Percentiles rank a stretch among this genome's conserved stretches.
phyloP scores from a whole-genome alignment of 2,329 filamentous ascomycete species.

The Talaromyces sp. region DNA sequence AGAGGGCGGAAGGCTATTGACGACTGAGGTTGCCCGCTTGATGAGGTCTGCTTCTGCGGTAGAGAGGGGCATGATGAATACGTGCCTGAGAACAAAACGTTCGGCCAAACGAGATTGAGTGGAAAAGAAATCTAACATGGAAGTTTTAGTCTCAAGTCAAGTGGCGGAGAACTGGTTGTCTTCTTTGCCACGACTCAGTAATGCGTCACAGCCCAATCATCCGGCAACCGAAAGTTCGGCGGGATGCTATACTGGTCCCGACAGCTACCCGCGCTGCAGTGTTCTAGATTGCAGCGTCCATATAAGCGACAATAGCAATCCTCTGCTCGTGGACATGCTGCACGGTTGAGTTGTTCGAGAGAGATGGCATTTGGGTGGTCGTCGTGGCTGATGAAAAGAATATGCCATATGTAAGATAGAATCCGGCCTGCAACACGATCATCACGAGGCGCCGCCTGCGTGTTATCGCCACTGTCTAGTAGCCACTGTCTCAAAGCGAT shows the following conservation, averaged over 20 bases:
- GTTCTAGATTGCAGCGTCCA: slow-evolving; percentile 33
- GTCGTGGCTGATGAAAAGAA: slow-evolving; percentile 36
- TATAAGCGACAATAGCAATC: slow-evolving; percentile 44
- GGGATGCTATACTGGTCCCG: slow-evolving; percentile 36
- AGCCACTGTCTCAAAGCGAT: slow-evolving; percentile 51
- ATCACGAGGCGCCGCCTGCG: slow-evolving; percentile 32
- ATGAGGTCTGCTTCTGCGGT: slow-evolving; percentile 14
- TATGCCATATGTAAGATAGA: slow-evolving; percentile 47
- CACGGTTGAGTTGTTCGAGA: slow-evolving; percentile 31
- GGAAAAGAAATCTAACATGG: background rate
- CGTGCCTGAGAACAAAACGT: background rate
- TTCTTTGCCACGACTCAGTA: slow-evolving; percentile 10
- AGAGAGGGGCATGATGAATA: slow-evolving; percentile 19
- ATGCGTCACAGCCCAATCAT: slow-evolving; percentile 28
- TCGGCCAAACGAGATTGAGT: background rate
- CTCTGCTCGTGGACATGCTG: slow-evolving; percentile 31
- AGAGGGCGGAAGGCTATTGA: slow-evolving; percentile 17
- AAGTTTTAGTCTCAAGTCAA: background rate
- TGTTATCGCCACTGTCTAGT: slow-evolving; percentile 27
- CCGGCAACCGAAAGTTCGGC: slow-evolving; percentile 30
- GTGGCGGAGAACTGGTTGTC: background rate
- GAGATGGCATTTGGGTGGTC: slow-evolving; percentile 20
- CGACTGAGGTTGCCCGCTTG: slow-evolving; percentile 15
- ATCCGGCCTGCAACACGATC: slow-evolving; percentile 43
- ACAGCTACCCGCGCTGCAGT: slow-evolving; percentile 30